A percentile compares a stretch with the other conserved stretches of the same genome.
phyloP scores from a whole-genome alignment of 2,329 filamentous ascomycete species.

The Verticillium dahliae region DNA sequence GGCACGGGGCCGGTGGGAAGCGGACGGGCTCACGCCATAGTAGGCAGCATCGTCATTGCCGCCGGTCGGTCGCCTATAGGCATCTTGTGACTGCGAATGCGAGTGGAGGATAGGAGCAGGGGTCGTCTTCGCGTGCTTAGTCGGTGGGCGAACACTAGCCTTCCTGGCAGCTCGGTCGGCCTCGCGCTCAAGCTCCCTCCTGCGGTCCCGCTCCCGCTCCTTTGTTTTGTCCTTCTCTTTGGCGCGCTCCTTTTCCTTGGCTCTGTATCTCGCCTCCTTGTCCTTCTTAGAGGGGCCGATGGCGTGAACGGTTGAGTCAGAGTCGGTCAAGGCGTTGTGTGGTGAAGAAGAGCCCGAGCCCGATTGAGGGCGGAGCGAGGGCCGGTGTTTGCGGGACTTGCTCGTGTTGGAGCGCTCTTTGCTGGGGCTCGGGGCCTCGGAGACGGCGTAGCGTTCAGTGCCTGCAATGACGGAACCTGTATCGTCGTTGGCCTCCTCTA shows the following conservation, averaged over 20 bases:
- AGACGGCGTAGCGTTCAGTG: constrained; percentile 39
- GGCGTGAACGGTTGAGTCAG: constrained; percentile 36
- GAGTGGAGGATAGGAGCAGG: constrained; percentile 26
- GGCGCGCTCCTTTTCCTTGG: constrained; percentile 18
- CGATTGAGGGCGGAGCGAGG: constrained; percentile 16
- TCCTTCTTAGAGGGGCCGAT: constrained; percentile 22
- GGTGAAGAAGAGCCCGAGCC: constrained; percentile 31
- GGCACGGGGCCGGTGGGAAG: constrained; percentile 20
- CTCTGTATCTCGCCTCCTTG: constrained; percentile 19
- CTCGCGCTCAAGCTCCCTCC: constrained; percentile 15
- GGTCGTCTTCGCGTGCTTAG: constrained; percentile 30
- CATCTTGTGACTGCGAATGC: constrained; percentile 4
- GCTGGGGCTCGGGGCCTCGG: constrained; percentile 35
- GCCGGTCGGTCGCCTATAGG: constrained; percentile 18
- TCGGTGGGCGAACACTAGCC: constrained; percentile 19
- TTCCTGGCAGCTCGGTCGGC: constrained; percentile 10
- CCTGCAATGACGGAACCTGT: constrained; percentile 32
- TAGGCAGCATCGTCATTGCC: constrained; percentile 28
- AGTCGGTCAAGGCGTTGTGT: constrained; percentile 28
- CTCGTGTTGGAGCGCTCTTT: constrained; percentile 47
- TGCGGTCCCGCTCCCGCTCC: constrained; percentile 18
- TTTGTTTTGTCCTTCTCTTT: constrained; percentile 16
- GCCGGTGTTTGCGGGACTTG: constrained; percentile 35
- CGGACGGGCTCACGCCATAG: constrained; percentile 26
- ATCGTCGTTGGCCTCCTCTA: constrained; percentile 49